phyloP scores from a whole-genome alignment of 163 green algal genomes.

The Prototheca cutis region DNA sequence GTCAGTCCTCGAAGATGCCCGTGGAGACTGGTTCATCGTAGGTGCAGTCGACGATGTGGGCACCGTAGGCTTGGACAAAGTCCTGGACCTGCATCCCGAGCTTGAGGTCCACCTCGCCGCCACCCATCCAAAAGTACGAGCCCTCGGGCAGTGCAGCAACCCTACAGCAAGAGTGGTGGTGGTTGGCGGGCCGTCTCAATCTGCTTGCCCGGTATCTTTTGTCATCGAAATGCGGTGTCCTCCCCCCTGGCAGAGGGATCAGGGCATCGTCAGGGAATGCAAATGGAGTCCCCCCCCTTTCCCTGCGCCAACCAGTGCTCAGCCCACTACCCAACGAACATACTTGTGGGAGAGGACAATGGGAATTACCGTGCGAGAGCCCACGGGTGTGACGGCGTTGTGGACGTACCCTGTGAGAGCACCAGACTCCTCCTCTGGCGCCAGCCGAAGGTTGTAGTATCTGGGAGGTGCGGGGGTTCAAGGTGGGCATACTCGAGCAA shows the following conservation, averaged over 20 bases:
- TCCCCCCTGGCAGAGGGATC: no score
- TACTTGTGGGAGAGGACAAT: slow-evolving; percentile 40
- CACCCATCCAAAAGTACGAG: slow-evolving; percentile 55
- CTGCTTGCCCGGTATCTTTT: no score
- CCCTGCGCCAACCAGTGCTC: no score
- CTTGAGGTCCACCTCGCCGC: slow-evolving; percentile 68
- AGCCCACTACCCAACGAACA: no score
- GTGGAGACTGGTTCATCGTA: no score
- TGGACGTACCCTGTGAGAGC: slow-evolving; percentile 56
- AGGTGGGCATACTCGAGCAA: no score
- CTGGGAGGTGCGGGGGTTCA: no score
- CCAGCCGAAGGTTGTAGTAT: slow-evolving; percentile 58
- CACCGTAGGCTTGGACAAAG: slow-evolving; percentile 40
- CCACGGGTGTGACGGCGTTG: slow-evolving; percentile 62
- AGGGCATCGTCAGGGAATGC: no score
- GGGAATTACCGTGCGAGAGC: slow-evolving; percentile 39
- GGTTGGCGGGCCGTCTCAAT: slow-evolving; percentile 18
- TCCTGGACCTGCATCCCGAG: slow-evolving; percentile 29
- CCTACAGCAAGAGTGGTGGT: slow-evolving; percentile 17
- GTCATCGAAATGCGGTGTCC: no score
- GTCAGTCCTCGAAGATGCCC: no score
- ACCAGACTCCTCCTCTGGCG: slow-evolving; percentile 34
- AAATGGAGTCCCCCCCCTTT: no score
- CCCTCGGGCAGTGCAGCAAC: neutral
- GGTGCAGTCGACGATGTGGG: slow-evolving; percentile 51